Evolutionary conservation across 106 monocot genomes (phyloP).

Genomic region (Dendrobium catenatum): DNA sequence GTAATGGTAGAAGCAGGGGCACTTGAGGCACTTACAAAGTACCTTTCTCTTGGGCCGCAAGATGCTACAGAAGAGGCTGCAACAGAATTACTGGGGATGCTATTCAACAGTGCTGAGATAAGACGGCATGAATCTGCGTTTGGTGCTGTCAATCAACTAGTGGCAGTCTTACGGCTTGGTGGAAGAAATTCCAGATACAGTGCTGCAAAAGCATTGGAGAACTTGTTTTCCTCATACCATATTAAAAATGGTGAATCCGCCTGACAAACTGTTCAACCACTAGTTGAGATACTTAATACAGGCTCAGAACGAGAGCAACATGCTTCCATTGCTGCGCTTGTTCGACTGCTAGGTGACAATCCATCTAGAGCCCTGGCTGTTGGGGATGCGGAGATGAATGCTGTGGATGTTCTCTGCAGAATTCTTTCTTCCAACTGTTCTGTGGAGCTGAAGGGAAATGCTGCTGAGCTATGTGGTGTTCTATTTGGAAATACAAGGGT

Average conservation of each 20-base stretch:
- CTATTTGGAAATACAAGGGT: slow-evolving; percentile 88
- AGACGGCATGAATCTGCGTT: slow-evolving; percentile 69
- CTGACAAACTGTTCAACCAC: slow-evolving; percentile 75
- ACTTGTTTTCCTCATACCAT: slow-evolving; percentile 87
- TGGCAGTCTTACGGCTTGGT: slow-evolving; percentile 87
- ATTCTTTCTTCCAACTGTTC: slow-evolving; percentile 85
- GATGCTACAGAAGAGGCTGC: slow-evolving; percentile 95
- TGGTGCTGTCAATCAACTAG: slow-evolving; percentile 83
- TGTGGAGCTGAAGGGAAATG: slow-evolving; percentile 86
- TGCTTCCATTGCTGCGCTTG: slow-evolving; percentile 88
- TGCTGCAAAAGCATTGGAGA: slow-evolving; percentile 95
- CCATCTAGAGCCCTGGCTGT: slow-evolving; percentile 65
- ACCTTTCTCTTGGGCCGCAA: slow-evolving; percentile 90
- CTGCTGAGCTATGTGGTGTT: slow-evolving; percentile 88
- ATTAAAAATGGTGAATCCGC: slow-evolving; percentile 78
- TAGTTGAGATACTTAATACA: slow-evolving; percentile 86
- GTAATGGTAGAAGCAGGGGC: slow-evolving; percentile 96
- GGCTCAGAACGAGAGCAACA: slow-evolving; percentile 92
- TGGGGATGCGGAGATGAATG: slow-evolving; percentile 81
- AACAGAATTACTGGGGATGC: slow-evolving; percentile 79
- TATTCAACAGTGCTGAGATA: slow-evolving; percentile 84
- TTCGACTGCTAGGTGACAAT: slow-evolving; percentile 72
- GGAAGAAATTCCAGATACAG: slow-evolving; percentile 91
- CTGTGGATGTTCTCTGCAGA: slow-evolving; percentile 92
- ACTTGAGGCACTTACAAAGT: slow-evolving; percentile 82